phyloP scores from a whole-genome alignment of 2,329 filamentous ascomycete genomes.

The Pyrenochaeta sp. region DNA sequence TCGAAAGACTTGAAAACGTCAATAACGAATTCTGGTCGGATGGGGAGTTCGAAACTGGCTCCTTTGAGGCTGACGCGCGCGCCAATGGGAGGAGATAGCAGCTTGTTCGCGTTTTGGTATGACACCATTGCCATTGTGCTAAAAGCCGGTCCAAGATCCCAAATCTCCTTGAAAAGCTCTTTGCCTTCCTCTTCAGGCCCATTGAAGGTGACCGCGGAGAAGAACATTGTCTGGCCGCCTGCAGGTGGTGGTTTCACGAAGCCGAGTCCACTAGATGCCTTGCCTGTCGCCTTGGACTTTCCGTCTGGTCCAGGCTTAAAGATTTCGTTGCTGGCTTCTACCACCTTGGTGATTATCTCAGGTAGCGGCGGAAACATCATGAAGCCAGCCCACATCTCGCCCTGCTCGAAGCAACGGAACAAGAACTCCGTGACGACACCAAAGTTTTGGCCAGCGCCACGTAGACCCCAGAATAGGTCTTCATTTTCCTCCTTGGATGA shows the following conservation, averaged over 20 bases:
- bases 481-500: constrained; percentile 37
- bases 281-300: constrained; percentile 6
- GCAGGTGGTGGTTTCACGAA: constrained; percentile 11
- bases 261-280: constrained; percentile 7
- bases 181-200: constrained; percentile 10
- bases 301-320: constrained; percentile 6
- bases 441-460: constrained; percentile 66
- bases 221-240: constrained; percentile 6
- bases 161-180: constrained; percentile 7
- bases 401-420: constrained; percentile 46
- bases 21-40: constrained; percentile 7
- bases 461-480: constrained; percentile 64
- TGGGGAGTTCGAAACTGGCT: constrained; percentile 9
- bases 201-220: constrained; percentile 1
- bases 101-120: constrained; percentile 8
- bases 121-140: constrained; percentile 11
- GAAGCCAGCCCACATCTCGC: constrained; percentile 17
- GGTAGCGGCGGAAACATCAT: constrained; percentile 11
- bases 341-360: constrained; percentile 5
- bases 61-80: constrained; percentile 9
- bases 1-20: constrained; percentile 3
- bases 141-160: constrained; percentile 3
- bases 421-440: constrained; percentile 58
- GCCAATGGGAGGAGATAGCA: constrained; percentile 5
- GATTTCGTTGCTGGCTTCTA: constrained; percentile 8